Evolutionary conservation across 2,329 filamentous ascomycete genomes (phyloP).

Genomic region (Botrytis deweyae): DNA sequence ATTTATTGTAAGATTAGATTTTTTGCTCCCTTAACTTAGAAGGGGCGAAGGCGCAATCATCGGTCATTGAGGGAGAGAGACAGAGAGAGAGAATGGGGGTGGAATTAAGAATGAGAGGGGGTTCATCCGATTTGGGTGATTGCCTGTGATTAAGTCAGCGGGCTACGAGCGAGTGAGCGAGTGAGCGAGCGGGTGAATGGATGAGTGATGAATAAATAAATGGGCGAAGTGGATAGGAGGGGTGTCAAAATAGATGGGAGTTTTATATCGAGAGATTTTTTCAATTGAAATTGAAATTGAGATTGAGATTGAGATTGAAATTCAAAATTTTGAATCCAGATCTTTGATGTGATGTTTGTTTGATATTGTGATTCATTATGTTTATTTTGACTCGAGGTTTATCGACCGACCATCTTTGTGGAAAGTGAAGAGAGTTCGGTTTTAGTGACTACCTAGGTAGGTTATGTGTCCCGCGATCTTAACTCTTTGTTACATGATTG

Average conservation of each 20-base stretch:
- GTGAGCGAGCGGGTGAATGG: background rate
- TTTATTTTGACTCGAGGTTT: too few relatives aligned
- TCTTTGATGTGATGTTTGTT: background rate
- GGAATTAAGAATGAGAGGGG: background rate
- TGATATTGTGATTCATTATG: background rate
- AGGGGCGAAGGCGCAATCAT: background rate
- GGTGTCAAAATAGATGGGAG: background rate
- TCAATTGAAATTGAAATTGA: background rate
- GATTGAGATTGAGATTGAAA: background rate
- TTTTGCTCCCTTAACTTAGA: background rate
- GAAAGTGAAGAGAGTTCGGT: background rate
- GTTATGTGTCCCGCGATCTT: background rate
- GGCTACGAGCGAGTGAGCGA: background rate
- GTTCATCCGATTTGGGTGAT: background rate
- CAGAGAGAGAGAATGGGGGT: background rate
- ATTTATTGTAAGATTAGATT: slow-evolving; percentile 15
- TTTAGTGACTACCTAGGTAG: background rate
- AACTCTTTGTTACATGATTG: too few relatives aligned
- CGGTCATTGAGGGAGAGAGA: background rate
- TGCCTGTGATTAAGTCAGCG: background rate
- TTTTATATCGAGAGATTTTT: background rate
- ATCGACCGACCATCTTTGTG: too few relatives aligned
- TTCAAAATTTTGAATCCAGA: background rate
- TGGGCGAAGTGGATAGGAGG: background rate
- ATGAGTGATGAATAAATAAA: background rate